Evolutionary conservation across 768 basidiomycete species (phyloP).

Genomic region (Lyophyllum semitale): DNA sequence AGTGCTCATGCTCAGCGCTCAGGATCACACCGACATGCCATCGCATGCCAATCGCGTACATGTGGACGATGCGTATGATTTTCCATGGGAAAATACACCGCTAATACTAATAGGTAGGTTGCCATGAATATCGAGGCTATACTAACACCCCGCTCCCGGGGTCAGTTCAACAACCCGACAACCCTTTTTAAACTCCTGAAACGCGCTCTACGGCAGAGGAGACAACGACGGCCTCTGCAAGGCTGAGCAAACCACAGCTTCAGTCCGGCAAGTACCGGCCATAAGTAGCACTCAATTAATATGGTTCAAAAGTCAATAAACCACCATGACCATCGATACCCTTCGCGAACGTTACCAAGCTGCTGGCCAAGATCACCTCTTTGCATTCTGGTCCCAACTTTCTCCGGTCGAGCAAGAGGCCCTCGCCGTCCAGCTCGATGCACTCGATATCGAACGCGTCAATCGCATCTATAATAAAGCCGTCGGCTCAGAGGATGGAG

Average conservation of each 20-base stretch:
- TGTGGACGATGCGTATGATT: background rate
- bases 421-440: conserved; percentile 71
- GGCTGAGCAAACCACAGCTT: background rate
- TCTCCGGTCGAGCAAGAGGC: conserved; percentile 59
- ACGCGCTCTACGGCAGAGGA: background rate
- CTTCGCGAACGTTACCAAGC: conserved; percentile 67
- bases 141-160: too few relatives aligned
- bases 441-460: conserved; percentile 87
- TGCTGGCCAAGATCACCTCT: conserved; percentile 87
- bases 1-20: too few relatives aligned
- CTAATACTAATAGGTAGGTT: background rate
- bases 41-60: too few relatives aligned
- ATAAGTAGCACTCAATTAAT: conserved; percentile 1
- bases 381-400: conserved; percentile 84
- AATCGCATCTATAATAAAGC: conserved; percentile 87
- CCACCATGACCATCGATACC: conserved; percentile 58
- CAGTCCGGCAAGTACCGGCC: conserved; percentile 21
- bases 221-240: background rate
- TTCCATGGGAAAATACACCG: too few relatives aligned
- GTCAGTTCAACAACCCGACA: background rate
- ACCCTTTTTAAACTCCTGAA: background rate
- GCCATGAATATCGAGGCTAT: background rate
- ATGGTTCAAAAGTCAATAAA: conserved; percentile 5
- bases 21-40: too few relatives aligned
- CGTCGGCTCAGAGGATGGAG: conserved; percentile 60